phyloP scores from a whole-genome alignment of 257 asterid species.

The Linderniella brevidens region DNA sequence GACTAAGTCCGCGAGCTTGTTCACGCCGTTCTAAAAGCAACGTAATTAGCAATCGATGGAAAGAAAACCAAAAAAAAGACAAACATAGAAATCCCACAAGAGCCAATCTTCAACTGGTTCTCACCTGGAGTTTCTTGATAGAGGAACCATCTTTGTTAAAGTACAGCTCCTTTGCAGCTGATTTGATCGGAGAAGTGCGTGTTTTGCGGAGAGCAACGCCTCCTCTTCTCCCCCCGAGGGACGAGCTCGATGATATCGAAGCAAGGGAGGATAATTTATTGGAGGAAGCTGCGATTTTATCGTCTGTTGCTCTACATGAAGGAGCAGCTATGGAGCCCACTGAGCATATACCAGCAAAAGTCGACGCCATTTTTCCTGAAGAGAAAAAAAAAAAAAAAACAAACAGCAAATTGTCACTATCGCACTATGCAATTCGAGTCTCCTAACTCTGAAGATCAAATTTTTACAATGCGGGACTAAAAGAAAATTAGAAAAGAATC shows the following conservation, averaged over 20 bases:
- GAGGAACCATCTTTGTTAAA: slow-evolving; percentile 97
- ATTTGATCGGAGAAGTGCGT: slow-evolving; percentile 31
- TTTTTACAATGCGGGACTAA: no score
- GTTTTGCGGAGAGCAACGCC: slow-evolving; percentile 24
- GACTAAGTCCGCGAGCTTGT: slow-evolving; percentile 90
- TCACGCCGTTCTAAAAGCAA: slow-evolving; percentile 61
- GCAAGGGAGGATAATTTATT: slow-evolving; percentile 59
- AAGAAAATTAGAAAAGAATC: no score
- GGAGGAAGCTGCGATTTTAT: slow-evolving; percentile 31
- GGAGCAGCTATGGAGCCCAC: slow-evolving; percentile 71
- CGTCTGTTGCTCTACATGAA: slow-evolving; percentile 31
- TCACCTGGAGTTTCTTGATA: slow-evolving; percentile 69
- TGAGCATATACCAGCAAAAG: slow-evolving; percentile 55
- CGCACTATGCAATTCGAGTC: no score
- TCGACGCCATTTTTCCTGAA: slow-evolving; percentile 56
- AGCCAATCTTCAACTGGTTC: background rate
- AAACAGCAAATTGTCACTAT: no score
- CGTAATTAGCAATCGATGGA: slow-evolving; percentile 1
- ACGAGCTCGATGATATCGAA: slow-evolving; percentile 28
- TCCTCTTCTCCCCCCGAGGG: slow-evolving; percentile 43
- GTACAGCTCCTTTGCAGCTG: slow-evolving; percentile 75
- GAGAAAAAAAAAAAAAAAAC: no score
- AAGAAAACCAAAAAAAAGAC: background rate
- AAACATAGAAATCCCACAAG: background rate
- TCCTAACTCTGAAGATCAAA: no score